Base-by-base conservation (phyloP, 2,329 filamentous ascomycete genomes). In the Keithomyces neogunnii region DNA sequence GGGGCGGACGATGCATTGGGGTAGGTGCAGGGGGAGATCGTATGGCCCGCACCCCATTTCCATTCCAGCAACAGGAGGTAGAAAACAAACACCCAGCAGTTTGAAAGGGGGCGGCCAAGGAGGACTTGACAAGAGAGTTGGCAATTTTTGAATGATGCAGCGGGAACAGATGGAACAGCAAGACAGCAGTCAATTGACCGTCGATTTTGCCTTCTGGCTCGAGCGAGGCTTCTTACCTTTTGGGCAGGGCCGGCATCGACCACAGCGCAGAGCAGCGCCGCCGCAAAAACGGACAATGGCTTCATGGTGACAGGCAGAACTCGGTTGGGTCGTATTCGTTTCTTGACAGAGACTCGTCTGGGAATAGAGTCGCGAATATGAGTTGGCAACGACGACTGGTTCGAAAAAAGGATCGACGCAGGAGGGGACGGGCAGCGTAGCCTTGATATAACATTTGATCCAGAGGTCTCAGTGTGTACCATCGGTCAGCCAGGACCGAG, bases 231-330 rank as follows among this genome's bases (percentile, higher is more conserved):
- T 19, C 52, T 51, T 47, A 56, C 53, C 29, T 48, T 29, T 33
- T 36, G 7, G n/a, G 52, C 19, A 28, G 28, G 6, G 36, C 56
- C 50, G 39, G 62, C 64, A 32, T 66, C 60, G 44, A 56, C 57
- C 53, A 63, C 57, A 33, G 59, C 62, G 26, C 62, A 61, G 55
- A 70, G 55, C 29, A 66, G 53, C 32, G 66, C 56, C 44, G 64
- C 62, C 47, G 62, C 63, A 33, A 66, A 55, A 39, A 69, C 47
- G 38, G 61, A 59, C 39, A 60, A 52, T 45, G 62, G 58, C 66
- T 66, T 70, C 68, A 70, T 71, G 54, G 36, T 60, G 55, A 36
- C 45, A 31, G 31, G 43, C 51, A 32, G 40, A 44, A 13, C 28
- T 30, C 1, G 6, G 2, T n/a, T n/a, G 1, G 40, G 40, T 44